Evolutionary conservation across 352 stramenopile species (phyloP), one percentile per base, ranked within the genome.

Genomic region (Phytophthora crassamura): DNA sequence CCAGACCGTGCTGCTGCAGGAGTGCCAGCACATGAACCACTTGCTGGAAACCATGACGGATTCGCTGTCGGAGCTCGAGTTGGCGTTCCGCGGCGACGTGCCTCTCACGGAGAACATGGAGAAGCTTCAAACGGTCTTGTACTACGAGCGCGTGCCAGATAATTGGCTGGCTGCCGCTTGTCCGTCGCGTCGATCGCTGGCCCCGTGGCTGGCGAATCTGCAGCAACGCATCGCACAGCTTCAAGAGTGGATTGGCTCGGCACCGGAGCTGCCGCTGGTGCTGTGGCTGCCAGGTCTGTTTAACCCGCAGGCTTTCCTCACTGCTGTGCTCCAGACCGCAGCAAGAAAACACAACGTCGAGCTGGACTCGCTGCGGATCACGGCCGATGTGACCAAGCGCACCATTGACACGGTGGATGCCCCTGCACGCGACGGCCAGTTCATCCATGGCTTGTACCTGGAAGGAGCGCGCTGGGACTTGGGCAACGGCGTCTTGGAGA

Each of bases 381-480:
- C 77, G 38, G 91, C 87, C 2, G 90, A 97, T 56, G 87, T 98
- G 35, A 97, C 89, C 16, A 98, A 98, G 75, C 81, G 83, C 2
- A 90, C 79, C 14, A 75, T 97, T 41, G 84, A 94, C 20, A 75
- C 77, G 4, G 79, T 91, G 35, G 88, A 97, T 36, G 79, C 82
- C n/a, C 83, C 83, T 7, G 88, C 92, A 0, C 85, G 94, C 11
- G 94, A 98, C 36, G 94, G 94, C 3, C 91, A 95, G 34, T 98
- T 95, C 62, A 74, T 98, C 16, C 78, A 95, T 51, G 94, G 94
- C 2, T 56, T 98, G 14, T 88, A 77, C 7, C 84, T 98, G 12
- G 93, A 98, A 80, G 94, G 93, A 10, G 93, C 93, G 22, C 82
- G 89, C 11, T 98, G 90, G 90, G 88, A 97, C 56, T 52, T 94